These are phyloP conservation scores for Jatropha podagrica DNA, from an alignment of 441 rosid species.

Conservation along the genomic window DNA sequence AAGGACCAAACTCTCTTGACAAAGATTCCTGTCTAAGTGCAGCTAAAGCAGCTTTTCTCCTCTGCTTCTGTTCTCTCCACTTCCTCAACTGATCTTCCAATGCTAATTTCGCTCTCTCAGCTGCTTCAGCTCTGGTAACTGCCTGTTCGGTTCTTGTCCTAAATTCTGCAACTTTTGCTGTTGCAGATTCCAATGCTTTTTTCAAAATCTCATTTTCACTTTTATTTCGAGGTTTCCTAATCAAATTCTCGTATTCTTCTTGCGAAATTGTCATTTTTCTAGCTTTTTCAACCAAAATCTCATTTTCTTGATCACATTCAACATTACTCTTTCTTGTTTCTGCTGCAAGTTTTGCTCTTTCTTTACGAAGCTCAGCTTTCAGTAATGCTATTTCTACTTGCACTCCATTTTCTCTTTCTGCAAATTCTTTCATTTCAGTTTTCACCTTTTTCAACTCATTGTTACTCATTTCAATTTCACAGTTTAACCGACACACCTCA, in stretches of 20 bases:
- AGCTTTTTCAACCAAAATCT: constrained; percentile 22
- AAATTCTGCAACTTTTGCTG: constrained; percentile 36
- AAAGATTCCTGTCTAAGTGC: constrained; percentile 42
- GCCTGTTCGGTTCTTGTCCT: constrained; percentile 56
- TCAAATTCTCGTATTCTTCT: constrained; percentile 36
- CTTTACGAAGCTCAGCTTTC: constrained; percentile 38
- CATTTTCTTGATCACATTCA: constrained; percentile 22
- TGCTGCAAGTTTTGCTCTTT: constrained; percentile 31
- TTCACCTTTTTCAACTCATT: constrained; percentile 26
- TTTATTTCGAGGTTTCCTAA: constrained; percentile 21
- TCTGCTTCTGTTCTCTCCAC: constrained; percentile 44
- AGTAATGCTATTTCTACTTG: constrained; percentile 38
- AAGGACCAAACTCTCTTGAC: constrained; percentile 21
- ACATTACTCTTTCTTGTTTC: constrained; percentile 34
- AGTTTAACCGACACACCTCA: constrained; percentile 22
- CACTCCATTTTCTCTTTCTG: constrained; percentile 38
- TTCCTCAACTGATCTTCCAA: constrained; percentile 45
- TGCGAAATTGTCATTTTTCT: constrained; percentile 26
- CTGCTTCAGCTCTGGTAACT: constrained; percentile 44
- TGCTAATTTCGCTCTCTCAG: constrained; percentile 46
- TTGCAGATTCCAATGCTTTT: constrained; percentile 40
- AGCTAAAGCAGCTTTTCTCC: constrained; percentile 46
- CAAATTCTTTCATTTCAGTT: constrained; percentile 28
- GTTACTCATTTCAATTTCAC: constrained; percentile 26
- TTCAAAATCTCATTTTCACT: constrained; percentile 32